Evolutionary conservation across 2,329 filamentous ascomycete genomes (phyloP), one percentile per base, ranked within the genome.

Genomic region (Xylariomycetidae sp.): DNA sequence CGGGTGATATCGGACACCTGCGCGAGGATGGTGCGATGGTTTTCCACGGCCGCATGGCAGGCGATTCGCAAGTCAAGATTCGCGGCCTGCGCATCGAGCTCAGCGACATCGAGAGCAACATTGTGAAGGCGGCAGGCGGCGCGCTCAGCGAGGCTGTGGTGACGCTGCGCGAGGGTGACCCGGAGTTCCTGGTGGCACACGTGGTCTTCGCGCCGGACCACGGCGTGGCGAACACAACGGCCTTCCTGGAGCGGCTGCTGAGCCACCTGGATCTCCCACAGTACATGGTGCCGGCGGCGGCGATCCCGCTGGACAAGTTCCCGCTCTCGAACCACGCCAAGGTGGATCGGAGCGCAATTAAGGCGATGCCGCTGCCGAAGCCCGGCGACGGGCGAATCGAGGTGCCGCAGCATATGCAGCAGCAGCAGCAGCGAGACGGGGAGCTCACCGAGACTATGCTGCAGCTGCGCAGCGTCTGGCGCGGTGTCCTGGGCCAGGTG

Each of bases 1-100:
- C 66, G 0, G 67, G 67, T 5, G 67, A 71, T 40, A 34, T 46
- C 2, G 64, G 56, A 4, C 57, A 52, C n/a, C 61, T 60, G 45
- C 17, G 12, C 2, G 31, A 48, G 0, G 51, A 56, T 22, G 64
- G 63, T 0, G 48, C 63, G n/a, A 31, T 71, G 3, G 42, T 56
- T 3, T 57, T 58, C 23, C 38, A 60, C 4, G 62, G 65, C 2
- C 58, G 69, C 3, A 50, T 57, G 3, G 44, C 42, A 0, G 58
- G 54, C 3, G 67, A 71, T 47, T 55, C 54, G 0, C 58, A 66
- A 16, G 29, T 51, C 27, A 53, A 53, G 33, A 14, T 51, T 2
- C 34, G 44, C 2, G 50, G 50, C 1, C 11, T 60, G 17, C 58
- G 64, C 1, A 37, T 63, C 3, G 59, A 67, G 16, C 45, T 67